Evolutionary conservation across 2,329 filamentous ascomycete genomes (phyloP).

Genomic region (Alternaria ethzedia): DNA sequence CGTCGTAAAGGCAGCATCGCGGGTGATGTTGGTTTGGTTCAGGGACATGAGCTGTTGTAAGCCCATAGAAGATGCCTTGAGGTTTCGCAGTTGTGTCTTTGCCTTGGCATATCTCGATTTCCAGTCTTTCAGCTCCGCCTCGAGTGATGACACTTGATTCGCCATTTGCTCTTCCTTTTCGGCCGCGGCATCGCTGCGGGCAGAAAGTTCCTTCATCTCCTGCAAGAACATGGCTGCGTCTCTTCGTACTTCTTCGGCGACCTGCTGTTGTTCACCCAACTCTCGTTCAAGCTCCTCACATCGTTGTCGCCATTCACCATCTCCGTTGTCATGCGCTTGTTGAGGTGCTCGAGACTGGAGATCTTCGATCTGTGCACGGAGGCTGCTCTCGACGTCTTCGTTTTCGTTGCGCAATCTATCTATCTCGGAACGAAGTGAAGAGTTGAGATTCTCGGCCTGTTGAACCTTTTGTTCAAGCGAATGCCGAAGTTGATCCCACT

Average conservation of each 20-base stretch:
- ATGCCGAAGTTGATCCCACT: conserved; percentile 70
- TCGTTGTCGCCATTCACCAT: conserved; percentile 45
- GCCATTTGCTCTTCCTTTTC: conserved; percentile 83
- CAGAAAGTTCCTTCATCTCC: conserved; percentile 88
- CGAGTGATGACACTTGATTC: conserved; percentile 75
- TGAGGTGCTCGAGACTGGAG: conserved; percentile 36
- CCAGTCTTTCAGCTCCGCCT: conserved; percentile 88
- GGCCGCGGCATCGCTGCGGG: conserved; percentile 77
- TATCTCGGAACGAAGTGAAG: conserved; percentile 79
- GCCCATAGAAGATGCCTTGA: conserved; percentile 81
- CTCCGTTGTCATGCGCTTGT: conserved; percentile 25
- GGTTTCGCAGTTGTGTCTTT: conserved; percentile 83
- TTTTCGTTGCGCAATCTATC: conserved; percentile 75
- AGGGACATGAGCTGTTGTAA: conserved; percentile 64
- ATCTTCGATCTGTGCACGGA: conserved; percentile 69
- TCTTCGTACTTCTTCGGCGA: conserved; percentile 84
- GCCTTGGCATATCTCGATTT: conserved; percentile 85
- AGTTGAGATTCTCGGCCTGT: conserved; percentile 77
- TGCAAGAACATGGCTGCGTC: conserved; percentile 83
- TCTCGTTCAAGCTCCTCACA: conserved; percentile 57
- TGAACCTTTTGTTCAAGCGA: conserved; percentile 76
- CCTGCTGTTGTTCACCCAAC: conserved; percentile 79
- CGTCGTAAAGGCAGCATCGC: conserved; percentile 71
- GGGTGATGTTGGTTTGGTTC: conserved; percentile 71
- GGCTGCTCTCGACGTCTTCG: conserved; percentile 64